phyloP scores from a whole-genome alignment of 1,139 yeast species.

The Diutina mesorugosa region DNA sequence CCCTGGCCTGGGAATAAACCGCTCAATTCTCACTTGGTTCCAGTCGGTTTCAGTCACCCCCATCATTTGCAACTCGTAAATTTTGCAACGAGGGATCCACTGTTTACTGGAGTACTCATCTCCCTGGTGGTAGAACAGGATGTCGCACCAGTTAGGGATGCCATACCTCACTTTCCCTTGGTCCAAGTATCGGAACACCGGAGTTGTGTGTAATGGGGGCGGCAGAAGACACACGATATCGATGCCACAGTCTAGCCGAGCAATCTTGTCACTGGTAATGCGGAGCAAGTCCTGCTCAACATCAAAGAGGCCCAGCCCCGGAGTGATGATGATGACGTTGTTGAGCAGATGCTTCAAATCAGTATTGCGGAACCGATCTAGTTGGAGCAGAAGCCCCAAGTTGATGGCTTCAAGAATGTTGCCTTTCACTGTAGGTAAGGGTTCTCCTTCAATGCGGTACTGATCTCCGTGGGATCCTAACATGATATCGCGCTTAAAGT shows the following conservation, averaged over 20 bases:
- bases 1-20: conserved; percentile 24
- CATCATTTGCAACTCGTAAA: conserved; percentile 96
- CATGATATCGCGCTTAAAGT: conserved; percentile 62
- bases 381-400: conserved; percentile 64
- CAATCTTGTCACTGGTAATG: conserved; percentile 63
- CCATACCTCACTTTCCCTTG: conserved; percentile 53
- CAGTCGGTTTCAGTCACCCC: conserved; percentile 90
- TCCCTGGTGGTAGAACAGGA: conserved; percentile 52
- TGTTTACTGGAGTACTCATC: conserved; percentile 24
- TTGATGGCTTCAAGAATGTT: conserved; percentile 81
- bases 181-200: conserved; percentile 64
- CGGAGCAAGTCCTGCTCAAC: conserved; percentile 72
- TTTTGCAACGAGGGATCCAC: conserved; percentile 90
- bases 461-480: conserved; percentile 25
- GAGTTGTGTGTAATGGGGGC: conserved; percentile 87
- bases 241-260: conserved; percentile 70
- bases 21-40: conserved; percentile 48
- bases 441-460: conserved; percentile 37
- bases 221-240: conserved; percentile 83
- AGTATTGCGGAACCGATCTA: conserved; percentile 74
- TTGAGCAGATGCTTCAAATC: conserved; percentile 80
- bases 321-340: conserved; percentile 76
- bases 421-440: conserved; percentile 81
- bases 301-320: conserved; percentile 90
- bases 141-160: conserved; percentile 91